Conservation (phyloP, 2,329 filamentous ascomycete species). For the Sclerotinia trifoliorum region DNA sequence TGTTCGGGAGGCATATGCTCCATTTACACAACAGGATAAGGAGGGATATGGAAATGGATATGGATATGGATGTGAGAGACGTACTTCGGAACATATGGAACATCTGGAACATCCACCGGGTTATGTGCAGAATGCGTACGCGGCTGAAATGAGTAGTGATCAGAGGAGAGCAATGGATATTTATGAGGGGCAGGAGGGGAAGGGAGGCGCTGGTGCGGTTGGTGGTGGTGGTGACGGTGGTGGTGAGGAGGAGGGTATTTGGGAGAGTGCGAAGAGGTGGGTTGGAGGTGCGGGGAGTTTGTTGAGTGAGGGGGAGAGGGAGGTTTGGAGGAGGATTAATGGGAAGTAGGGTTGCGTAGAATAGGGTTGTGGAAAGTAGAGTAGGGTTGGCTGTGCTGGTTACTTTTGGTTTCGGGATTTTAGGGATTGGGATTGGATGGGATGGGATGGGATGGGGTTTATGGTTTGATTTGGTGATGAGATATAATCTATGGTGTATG, state of each 20-base stretch:
- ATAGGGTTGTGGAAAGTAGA: background rate
- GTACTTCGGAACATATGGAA: slow-evolving; percentile 36
- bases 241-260: slow-evolving; percentile 43
- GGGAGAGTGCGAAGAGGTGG: slow-evolving; percentile 58
- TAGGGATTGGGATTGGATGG: no score
- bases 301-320: slow-evolving; percentile 57
- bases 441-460: no score
- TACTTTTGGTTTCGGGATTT: no score
- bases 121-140: slow-evolving; percentile 56
- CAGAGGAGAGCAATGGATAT: slow-evolving; percentile 42
- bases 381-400: no score
- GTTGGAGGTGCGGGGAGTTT: slow-evolving; percentile 56
- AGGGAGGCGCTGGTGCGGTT: slow-evolving; percentile 40
- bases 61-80: background rate
- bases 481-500: no score
- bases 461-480: no score
- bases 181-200: slow-evolving; percentile 21
- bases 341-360: slow-evolving; percentile 39
- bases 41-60: background rate
- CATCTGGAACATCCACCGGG: slow-evolving; percentile 43
- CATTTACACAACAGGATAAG: background rate
- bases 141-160: slow-evolving; percentile 51
- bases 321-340: slow-evolving; percentile 64
- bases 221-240: background rate
- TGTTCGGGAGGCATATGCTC: background rate